Base-by-base conservation (phyloP, 768 basidiomycete genomes). In the Mycena galopus region DNA sequence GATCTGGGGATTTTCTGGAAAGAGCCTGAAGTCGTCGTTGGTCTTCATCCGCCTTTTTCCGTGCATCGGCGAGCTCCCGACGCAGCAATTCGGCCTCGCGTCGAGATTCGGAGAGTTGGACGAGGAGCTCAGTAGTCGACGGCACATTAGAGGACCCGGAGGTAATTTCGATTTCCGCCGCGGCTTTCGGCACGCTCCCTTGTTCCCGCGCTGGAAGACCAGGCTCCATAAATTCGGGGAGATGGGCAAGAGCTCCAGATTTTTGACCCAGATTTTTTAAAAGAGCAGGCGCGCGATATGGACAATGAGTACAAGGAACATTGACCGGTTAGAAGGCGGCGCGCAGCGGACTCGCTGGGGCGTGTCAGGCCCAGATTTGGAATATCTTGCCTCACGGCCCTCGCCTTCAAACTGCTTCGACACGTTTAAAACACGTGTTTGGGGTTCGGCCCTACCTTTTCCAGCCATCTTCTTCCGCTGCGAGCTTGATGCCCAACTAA, bases 331-430 rank as follows among this genome's bases (percentile, higher is more conserved):
- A 62, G 65, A 72, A 72, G 55, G 71, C 55, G 61, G 71, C 65
- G 71, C 61, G 56, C 64, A 66, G 44, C 63, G 62, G 60, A 44
- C 50, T 60, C 51, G 53, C 7, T 44, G 17, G 42, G 42, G 50
- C 65, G 47, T 66, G 65, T 67, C 30, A 37, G 29, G 11, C 55
- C 71, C 71, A 63, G 66, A 72, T 72, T 72, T 72, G 71, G 71
- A 64, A 25, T 55, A 63, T 57, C 33, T 12, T 62, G 71, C 60
- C 71, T 72, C 63, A 47, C 70, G 42, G 42, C 42, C 14, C 42
- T 16, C 42, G 23, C 21, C 64, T 21, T 25, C 32, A 50, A n/a
- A n/a, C 27, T 65, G 55, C 63, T 47, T 55, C 8, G 4, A 62
- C 71, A 72, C 71, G 71, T 57, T 63, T 25, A 29, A 37, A 56